phyloP scores from a whole-genome alignment of 78 protist species.

The Anaeramoeba flamelloides region DNA sequence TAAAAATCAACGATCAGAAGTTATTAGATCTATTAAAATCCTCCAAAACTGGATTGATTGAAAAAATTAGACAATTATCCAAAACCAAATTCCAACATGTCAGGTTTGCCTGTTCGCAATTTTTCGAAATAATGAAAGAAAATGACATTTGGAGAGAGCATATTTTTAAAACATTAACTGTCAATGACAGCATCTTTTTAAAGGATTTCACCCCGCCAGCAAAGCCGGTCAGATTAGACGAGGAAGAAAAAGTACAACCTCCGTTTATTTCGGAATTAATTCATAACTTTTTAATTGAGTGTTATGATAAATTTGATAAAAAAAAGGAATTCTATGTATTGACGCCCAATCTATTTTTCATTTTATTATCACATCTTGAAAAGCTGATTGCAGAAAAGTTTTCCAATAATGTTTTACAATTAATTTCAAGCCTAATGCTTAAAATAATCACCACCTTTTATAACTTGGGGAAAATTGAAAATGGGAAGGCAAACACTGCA shows the following conservation, averaged over 20 bases:
- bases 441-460: neutral
- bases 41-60: neutral
- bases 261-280: neutral
- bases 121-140: neutral
- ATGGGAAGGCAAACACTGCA: neutral
- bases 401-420: neutral
- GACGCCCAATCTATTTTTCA: neutral
- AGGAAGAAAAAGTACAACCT: neutral
- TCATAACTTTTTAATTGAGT: neutral
- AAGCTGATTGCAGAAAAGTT: neutral
- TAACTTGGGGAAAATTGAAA: neutral
- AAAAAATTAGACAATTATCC: neutral
- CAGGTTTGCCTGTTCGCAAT: neutral
- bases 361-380: neutral
- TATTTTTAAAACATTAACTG: neutral
- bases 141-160: neutral
- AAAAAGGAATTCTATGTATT: neutral
- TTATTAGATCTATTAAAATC: neutral
- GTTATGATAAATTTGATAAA: neutral
- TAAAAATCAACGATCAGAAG: too few species aligned
- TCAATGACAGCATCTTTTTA: neutral
- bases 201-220: neutral
- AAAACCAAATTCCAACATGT: neutral
- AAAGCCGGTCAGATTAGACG: neutral
- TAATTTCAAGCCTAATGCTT: neutral